Base-by-base conservation (phyloP, 257 asterid species). In the Paraleonurus japonicus region DNA sequence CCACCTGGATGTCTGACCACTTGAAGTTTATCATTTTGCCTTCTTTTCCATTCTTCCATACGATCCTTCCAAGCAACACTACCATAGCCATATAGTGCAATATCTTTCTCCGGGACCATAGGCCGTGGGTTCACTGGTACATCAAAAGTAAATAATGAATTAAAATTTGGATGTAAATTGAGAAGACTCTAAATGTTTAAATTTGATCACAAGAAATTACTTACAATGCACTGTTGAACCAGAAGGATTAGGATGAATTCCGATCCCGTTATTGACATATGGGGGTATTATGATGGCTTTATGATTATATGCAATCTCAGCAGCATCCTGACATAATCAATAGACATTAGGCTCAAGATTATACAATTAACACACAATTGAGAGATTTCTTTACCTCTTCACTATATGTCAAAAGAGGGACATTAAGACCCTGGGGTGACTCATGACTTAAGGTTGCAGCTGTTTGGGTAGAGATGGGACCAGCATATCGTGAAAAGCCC, bases 11-110 rank as follows among this genome's bases (percentile, higher is more conserved):
- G 92, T 80, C 81, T 83, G 71, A 89, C 83, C 70, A 93, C 81
- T 82, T 84, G 92, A 65, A 87, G 88, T 58, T 78, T 87, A 2
- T 86, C 90, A 39, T 64, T 80, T 80, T 90, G 98, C 78, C 81
- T 81, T 71, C 69, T 86, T 77, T 85, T 90, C 98, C 98, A 93
- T 3, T 90, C 92, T 77, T 93, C 98, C 96, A 90, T 82, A 27
- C 90, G 88, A 72, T 93, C 95, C 80, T 89, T 90, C 98, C 98
- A 93, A 23, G 96, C 89, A 79, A 90, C 95, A 87, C 97, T 93
- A 75, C 98, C 98, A 70, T 88, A 93, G 59, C 98, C 97, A 67
- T 93, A 93, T n/a, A 87, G 58, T 4, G 96, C 94, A 59, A 79
- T 39, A 81, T 93, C 97, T 83, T 90, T 90, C 80, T 87, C 79